Percentiles rank a stretch among this genome's conserved stretches.
These are phyloP conservation scores for Edaphochlamys debaryana DNA, from an alignment of 139 green algal species.

Conservation along the genomic window DNA sequence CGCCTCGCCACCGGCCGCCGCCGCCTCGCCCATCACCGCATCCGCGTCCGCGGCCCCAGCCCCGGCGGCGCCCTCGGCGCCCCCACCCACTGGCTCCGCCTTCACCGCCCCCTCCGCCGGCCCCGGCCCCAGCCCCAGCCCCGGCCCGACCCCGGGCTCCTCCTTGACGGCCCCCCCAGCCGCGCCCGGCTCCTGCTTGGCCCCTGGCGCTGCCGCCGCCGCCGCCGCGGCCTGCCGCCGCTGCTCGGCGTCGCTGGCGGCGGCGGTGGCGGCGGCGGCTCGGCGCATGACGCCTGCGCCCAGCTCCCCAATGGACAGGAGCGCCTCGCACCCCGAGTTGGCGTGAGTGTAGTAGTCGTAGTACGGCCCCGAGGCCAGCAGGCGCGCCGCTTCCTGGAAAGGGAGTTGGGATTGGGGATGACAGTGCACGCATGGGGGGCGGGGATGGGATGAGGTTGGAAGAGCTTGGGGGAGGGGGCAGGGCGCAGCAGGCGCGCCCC, in stretches of 20 bases:
- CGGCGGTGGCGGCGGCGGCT: not conserved
- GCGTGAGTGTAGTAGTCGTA: not conserved
- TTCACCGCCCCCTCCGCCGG: not conserved
- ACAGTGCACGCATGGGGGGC: too few species aligned
- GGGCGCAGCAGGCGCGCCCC: too few species aligned
- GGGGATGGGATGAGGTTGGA: too few species aligned
- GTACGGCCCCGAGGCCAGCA: not conserved
- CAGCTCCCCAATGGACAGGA: slow-evolving; percentile 20
- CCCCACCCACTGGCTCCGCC: too few species aligned
- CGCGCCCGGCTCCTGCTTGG: too few species aligned
- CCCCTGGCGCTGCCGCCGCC: too few species aligned
- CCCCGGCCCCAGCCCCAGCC: not conserved
- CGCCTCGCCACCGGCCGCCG: not conserved
- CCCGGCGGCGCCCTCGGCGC: not conserved
- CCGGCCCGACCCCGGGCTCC: not conserved
- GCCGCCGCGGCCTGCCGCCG: too few species aligned
- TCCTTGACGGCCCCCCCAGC: not conserved
- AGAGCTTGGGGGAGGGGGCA: too few species aligned
- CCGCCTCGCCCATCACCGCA: not conserved
- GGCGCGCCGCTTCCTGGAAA: slow-evolving; percentile 7
- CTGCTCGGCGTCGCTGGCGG: not conserved
- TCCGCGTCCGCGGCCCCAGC: not conserved
- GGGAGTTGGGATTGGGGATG: too few species aligned
- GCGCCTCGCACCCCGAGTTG: slow-evolving; percentile 8
- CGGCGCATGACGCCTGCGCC: slow-evolving; percentile 2